Conservation (phyloP, 352 stramenopile species). For the Pythium oligandrum region DNA sequence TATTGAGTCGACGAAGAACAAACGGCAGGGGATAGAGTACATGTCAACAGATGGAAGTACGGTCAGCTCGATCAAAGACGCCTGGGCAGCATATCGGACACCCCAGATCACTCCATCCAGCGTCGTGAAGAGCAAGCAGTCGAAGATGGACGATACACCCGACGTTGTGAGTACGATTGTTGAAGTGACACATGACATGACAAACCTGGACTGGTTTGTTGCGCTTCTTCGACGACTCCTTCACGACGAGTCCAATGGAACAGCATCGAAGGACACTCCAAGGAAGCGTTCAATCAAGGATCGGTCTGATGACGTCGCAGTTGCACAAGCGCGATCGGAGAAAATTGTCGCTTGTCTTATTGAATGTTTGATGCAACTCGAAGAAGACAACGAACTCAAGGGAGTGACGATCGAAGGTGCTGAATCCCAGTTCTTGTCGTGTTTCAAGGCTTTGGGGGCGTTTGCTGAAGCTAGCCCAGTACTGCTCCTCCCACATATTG, state of each 20-base stretch:
- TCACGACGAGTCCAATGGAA: conserved; percentile 19
- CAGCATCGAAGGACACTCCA: conserved; percentile 3
- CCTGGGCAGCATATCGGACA: conserved; percentile 52
- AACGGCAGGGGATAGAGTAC: conserved; percentile 24
- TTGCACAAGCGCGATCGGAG: conserved; percentile 47
- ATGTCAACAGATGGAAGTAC: conserved; percentile 53
- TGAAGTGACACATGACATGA: conserved; percentile 72
- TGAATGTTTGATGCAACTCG: conserved; percentile 57
- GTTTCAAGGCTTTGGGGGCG: conserved; percentile 65
- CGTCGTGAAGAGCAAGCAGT: conserved; percentile 55
- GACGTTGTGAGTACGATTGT: conserved; percentile 66
- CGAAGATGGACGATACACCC: conserved; percentile 56
- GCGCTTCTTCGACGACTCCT: conserved; percentile 60
- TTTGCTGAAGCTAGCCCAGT: conserved; percentile 71
- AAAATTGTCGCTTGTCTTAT: conserved; percentile 67
- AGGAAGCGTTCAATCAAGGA: conserved; percentile 4
- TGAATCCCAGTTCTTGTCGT: conserved; percentile 66
- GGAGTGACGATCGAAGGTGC: conserved; percentile 46
- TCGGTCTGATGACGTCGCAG: conserved; percentile 39
- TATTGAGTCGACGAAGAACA: conserved; percentile 5
- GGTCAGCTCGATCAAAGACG: conserved; percentile 45
- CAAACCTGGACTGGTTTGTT: conserved; percentile 69
- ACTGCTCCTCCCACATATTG: conserved; percentile 52
- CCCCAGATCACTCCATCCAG: conserved; percentile 53
- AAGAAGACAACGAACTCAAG: conserved; percentile 56